A percentile compares a stretch with the other conserved stretches of the same genome.
Conservation (phyloP, 306 rosid genomes). For the Quercus engelmannii region DNA sequence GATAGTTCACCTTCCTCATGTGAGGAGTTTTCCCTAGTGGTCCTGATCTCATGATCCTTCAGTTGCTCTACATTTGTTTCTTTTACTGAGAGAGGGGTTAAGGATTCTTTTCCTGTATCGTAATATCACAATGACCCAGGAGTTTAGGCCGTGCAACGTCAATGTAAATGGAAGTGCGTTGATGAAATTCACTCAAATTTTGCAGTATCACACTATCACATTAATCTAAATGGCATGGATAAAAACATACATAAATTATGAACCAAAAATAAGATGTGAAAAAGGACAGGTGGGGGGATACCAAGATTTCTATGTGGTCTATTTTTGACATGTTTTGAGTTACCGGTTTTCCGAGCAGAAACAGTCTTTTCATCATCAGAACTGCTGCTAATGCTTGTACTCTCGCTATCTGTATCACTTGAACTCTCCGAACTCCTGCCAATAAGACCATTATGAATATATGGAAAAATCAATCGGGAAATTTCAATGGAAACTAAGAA, state of each 20-base stretch:
- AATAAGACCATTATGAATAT: conserved; percentile 29
- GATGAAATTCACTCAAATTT: conserved; percentile 5
- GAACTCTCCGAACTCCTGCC: conserved; percentile 63
- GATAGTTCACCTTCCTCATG: conserved; percentile 85
- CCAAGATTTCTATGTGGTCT: conserved; percentile 43
- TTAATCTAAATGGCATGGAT: neutral
- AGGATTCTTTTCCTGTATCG: conserved; percentile 47
- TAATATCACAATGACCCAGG: conserved; percentile 25
- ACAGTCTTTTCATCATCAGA: conserved; percentile 50
- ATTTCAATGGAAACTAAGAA: conserved; percentile 4
- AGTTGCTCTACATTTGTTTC: conserved; percentile 31
- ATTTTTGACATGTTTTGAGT: conserved; percentile 32
- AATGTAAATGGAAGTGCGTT: conserved; percentile 4
- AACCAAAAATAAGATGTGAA: neutral
- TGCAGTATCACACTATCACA: neutral
- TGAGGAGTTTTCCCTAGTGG: conserved; percentile 40
- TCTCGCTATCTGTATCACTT: conserved; percentile 62
- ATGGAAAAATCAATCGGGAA: conserved; percentile 20
- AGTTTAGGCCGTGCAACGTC: conserved; percentile 24
- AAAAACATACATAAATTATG: neutral
- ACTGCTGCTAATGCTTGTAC: conserved; percentile 51
- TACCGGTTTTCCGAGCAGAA: conserved; percentile 35
- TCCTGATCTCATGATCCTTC: conserved; percentile 33
- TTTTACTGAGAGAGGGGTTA: conserved; percentile 22
- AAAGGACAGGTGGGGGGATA: conserved; percentile 19